phyloP scores from a whole-genome alignment of 2,329 filamentous ascomycete species.

The Myriosclerotinia scirpicola region DNA sequence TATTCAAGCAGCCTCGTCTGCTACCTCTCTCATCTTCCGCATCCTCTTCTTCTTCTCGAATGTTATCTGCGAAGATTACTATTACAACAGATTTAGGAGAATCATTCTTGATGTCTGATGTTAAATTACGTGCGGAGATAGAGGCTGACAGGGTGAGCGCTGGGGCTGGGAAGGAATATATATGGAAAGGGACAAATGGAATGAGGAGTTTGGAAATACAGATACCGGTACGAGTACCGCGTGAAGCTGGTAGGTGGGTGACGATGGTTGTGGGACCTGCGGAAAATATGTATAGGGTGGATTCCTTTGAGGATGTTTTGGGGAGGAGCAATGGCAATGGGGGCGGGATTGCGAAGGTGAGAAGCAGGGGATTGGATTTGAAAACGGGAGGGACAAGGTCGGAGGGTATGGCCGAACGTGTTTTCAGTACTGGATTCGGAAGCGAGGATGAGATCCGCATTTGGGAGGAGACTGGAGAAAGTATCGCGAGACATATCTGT shows the following conservation, averaged over 20 bases:
- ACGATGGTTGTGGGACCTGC: constrained; percentile 32
- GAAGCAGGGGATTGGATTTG: constrained; percentile 32
- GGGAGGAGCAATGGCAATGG: neutral
- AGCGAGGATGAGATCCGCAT: constrained; percentile 43
- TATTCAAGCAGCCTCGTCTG: constrained; percentile 61
- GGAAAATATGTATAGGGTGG: constrained; percentile 21
- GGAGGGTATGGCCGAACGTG: constrained; percentile 32
- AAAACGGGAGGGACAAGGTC: constrained; percentile 1
- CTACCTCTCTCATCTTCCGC: constrained; percentile 38
- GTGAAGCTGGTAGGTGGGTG: constrained; percentile 2
- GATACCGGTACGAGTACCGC: constrained; percentile 21
- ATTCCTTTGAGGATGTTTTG: constrained; percentile 27
- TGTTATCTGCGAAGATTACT: constrained; percentile 53
- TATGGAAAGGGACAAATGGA: constrained; percentile 36
- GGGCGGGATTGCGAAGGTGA: constrained; percentile 31
- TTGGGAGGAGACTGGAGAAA: constrained; percentile 71
- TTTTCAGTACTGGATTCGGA: constrained; percentile 25
- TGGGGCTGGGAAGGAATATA: constrained; percentile 24
- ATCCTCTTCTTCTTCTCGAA: neutral
- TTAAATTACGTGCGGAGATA: constrained; percentile 29
- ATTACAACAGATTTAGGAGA: constrained; percentile 67
- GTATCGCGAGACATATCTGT: constrained; percentile 72
- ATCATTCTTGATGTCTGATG: constrained; percentile 38
- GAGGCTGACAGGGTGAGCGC: constrained; percentile 23
- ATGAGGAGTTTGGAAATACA: constrained; percentile 34